Conservation (phyloP, 1,139 yeast genomes). For the Candida albicans region DNA sequence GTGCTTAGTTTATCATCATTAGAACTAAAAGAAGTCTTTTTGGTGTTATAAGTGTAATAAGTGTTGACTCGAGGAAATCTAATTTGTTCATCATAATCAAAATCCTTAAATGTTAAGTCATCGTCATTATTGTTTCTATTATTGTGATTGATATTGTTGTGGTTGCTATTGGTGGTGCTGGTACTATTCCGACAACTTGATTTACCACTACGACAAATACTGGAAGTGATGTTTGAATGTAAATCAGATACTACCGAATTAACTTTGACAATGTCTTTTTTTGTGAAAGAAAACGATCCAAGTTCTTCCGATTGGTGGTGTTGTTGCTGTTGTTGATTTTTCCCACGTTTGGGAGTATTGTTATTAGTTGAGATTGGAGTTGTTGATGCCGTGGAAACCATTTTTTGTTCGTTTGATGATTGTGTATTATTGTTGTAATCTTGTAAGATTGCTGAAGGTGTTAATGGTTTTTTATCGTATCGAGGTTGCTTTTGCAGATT, state of each 20-base stretch:
- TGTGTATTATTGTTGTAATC: not conserved
- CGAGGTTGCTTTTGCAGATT: not conserved
- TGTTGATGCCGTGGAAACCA: not conserved
- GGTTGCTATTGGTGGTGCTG: conserved; percentile 10
- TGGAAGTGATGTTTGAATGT: conserved; percentile 6
- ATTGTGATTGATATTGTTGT: conserved; percentile 11
- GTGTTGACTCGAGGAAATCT: conserved; percentile 44
- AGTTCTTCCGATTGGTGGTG: conserved; percentile 15
- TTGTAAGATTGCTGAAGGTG: not conserved
- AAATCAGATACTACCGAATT: conserved; percentile 1
- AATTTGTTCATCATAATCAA: conserved; percentile 46
- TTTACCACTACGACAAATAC: conserved; percentile 1
- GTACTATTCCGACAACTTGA: conserved; percentile 11
- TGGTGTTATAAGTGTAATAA: conserved; percentile 23
- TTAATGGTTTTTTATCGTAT: not conserved
- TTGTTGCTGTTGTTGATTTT: not conserved
- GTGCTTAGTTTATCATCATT: conserved; percentile 3
- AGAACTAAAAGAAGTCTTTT: conserved; percentile 7
- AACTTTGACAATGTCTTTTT: conserved; percentile 33
- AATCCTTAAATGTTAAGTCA: conserved; percentile 21
- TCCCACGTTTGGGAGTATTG: not conserved
- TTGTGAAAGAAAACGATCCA: conserved; percentile 40
- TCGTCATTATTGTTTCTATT: conserved; percentile 4
- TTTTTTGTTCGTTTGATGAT: not conserved
- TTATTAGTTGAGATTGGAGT: not conserved